Conservation (phyloP, 495 filamentous ascomycete genomes). For the Trypethelium eluteriae region DNA sequence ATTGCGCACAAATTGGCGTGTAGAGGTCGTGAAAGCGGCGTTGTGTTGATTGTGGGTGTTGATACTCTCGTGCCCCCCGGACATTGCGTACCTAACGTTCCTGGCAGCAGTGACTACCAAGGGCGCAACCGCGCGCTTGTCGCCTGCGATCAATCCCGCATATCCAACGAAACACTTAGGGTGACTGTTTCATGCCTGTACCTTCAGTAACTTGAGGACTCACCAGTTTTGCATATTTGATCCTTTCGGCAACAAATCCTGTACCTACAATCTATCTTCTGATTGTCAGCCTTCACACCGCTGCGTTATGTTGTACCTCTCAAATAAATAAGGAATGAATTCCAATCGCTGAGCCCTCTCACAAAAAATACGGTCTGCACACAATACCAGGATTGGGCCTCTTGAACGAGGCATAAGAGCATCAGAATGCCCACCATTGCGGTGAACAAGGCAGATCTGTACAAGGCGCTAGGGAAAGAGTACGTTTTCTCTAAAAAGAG, state of each 20-base stretch:
- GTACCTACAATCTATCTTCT: background rate
- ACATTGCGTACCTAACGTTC: background rate
- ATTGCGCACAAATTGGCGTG: background rate
- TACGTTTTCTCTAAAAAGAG: constrained; percentile 42
- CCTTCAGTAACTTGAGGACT: too few species aligned
- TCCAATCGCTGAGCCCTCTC: background rate
- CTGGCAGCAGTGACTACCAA: background rate
- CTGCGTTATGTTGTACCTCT: background rate
- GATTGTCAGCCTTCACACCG: background rate
- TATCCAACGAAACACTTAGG: too few species aligned
- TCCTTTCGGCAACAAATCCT: background rate
- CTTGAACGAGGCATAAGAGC: background rate
- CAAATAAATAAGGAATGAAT: background rate
- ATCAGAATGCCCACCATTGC: constrained; percentile 78
- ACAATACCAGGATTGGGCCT: background rate
- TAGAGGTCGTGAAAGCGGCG: background rate
- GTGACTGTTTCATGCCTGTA: too few species aligned
- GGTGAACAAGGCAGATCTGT: constrained; percentile 91
- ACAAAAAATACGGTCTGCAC: background rate
- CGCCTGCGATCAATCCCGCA: too few species aligned
- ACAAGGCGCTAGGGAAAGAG: constrained; percentile 82
- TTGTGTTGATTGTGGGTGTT: constrained; percentile 3
- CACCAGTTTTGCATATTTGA: too few species aligned
- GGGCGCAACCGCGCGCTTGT: background rate
- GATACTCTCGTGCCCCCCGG: constrained; percentile 4